Conservation (phyloP, 2,329 filamentous ascomycete genomes). For the Colletotrichum plurivorum region DNA sequence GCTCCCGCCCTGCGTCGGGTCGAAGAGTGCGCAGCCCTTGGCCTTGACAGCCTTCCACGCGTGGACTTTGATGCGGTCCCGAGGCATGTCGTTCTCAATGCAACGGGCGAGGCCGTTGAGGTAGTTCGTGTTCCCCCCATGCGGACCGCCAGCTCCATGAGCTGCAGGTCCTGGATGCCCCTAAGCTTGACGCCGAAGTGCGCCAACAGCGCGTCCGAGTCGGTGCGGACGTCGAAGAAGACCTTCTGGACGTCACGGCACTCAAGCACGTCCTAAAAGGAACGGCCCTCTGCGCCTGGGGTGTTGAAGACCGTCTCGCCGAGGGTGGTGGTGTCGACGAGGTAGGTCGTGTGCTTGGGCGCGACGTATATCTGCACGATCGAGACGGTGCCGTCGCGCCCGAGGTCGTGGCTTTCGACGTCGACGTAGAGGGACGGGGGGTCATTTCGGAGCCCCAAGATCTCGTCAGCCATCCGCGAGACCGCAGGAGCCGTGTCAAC, state of each 20-base stretch:
- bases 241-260: constrained; percentile 60
- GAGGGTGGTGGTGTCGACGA: constrained; percentile 62
- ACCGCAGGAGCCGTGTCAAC: constrained; percentile 40
- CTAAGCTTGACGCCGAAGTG: constrained; percentile 59
- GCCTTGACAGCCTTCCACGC: constrained; percentile 54
- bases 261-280: constrained; percentile 61
- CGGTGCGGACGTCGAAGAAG: constrained; percentile 72
- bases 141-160: constrained; percentile 65
- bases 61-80: constrained; percentile 34
- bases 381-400: constrained; percentile 58
- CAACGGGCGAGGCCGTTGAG: constrained; percentile 47
- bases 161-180: constrained; percentile 67
- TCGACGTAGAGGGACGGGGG: constrained; percentile 62
- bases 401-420: constrained; percentile 62
- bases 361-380: constrained; percentile 57
- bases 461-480: constrained; percentile 39
- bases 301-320: constrained; percentile 48
- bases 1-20: constrained; percentile 56
- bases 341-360: constrained; percentile 49
- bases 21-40: constrained; percentile 54
- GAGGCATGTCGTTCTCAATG: constrained; percentile 47
- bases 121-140: constrained; percentile 12
- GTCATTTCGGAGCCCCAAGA: constrained; percentile 38
- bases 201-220: constrained; percentile 67
- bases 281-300: not conserved